Evolutionary conservation across 176 grass and related monocot genomes (phyloP).

Genomic region (Areca catechu): DNA sequence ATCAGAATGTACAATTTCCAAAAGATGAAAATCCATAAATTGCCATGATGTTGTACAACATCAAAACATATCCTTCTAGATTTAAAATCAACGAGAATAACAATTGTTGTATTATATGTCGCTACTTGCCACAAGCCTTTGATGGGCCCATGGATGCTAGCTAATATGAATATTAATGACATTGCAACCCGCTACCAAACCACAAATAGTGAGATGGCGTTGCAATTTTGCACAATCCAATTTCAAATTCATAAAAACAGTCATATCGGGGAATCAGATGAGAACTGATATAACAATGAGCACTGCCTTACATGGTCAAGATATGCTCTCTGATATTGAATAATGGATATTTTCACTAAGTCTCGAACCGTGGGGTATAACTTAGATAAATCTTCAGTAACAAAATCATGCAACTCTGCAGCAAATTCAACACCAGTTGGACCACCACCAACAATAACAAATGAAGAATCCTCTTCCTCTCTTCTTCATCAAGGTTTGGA

Average conservation of each 20-base stretch:
- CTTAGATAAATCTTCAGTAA: conserved; percentile 77
- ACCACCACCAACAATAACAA: conserved; percentile 88
- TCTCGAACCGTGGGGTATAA: conserved; percentile 69
- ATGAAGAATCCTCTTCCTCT: conserved; percentile 86
- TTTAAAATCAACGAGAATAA: too few species aligned
- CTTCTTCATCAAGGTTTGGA: conserved; percentile 62
- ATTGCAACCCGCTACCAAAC: too few species aligned
- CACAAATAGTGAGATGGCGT: too few species aligned
- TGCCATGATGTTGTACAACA: too few species aligned
- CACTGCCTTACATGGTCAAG: conserved; percentile 65
- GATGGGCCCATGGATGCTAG: too few species aligned
- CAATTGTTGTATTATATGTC: too few species aligned
- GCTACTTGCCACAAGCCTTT: too few species aligned
- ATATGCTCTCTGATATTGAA: conserved; percentile 89
- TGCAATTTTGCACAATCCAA: background rate
- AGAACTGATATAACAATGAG: background rate
- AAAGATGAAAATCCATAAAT: too few species aligned
- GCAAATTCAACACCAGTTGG: conserved; percentile 97
- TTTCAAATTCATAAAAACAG: background rate
- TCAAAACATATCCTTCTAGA: too few species aligned
- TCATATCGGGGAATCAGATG: background rate
- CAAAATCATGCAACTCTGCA: conserved; percentile 84
- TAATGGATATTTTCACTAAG: conserved; percentile 82
- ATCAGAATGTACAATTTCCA: too few species aligned
- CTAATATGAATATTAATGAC: too few species aligned